Conservation (phyloP, 1,284 basidiomycete species). For the Hymenochaete sp. region DNA sequence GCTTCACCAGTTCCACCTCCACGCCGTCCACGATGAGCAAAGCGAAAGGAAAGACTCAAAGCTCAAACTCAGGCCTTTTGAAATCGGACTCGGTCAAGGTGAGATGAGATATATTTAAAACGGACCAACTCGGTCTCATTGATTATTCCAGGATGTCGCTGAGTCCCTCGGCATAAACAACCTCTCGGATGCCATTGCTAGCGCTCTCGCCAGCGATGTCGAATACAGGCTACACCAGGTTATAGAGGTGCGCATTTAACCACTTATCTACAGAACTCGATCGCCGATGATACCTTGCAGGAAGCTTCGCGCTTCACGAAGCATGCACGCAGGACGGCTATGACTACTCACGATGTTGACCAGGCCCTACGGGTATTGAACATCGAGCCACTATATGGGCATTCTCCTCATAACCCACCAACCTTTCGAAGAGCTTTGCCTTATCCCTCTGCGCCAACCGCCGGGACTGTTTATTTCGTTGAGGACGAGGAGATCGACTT, state of each 20-base stretch:
- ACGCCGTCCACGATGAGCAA: constrained; percentile 35
- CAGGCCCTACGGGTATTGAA: constrained; percentile 89
- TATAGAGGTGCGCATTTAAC: constrained; percentile 64
- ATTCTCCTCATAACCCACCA: constrained; percentile 60
- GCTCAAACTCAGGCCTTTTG: constrained; percentile 51
- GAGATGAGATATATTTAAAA: constrained; percentile 18
- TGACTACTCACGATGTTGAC: constrained; percentile 88
- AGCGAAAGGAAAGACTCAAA: constrained; percentile 37
- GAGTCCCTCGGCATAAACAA: constrained; percentile 80
- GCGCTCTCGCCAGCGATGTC: constrained; percentile 88
- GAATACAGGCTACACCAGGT: constrained; percentile 95
- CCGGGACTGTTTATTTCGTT: constrained; percentile 78
- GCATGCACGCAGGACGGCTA: constrained; percentile 79
- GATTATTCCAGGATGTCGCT: constrained; percentile 74
- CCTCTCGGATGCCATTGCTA: constrained; percentile 74
- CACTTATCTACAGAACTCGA: too few relatives aligned
- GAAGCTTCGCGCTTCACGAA: constrained; percentile 97
- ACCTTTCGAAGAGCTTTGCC: constrained; percentile 68
- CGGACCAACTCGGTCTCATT: constrained; percentile 4
- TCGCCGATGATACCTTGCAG: constrained; percentile 31
- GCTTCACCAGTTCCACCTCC: too few relatives aligned
- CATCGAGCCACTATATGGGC: constrained; percentile 86
- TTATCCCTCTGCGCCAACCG: constrained; percentile 48
- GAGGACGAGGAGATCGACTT: constrained; percentile 99
- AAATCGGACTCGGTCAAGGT: constrained; percentile 61